Base-by-base conservation (phyloP, 148 eudicot genomes). In the Cornus suecica region DNA sequence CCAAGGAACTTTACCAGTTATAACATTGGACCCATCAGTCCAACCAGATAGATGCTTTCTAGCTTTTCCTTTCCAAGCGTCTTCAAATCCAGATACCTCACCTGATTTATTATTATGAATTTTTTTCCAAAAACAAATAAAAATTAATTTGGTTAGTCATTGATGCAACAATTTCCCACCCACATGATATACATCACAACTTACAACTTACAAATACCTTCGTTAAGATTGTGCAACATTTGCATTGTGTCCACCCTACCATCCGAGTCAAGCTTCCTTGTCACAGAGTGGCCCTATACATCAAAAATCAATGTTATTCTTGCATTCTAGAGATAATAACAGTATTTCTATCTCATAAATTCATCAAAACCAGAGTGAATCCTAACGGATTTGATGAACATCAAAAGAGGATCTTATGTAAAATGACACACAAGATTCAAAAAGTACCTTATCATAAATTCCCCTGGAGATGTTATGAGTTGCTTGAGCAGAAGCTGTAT, bases 181-280 rank as follows among this genome's bases (percentile, higher is more conserved):
- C 13, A 37, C 18, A 52, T 28, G 24, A 34, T 61, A 26, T 61
- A 26, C 13, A 34, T 69, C 63, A 16, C 58, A 74, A 61, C 30
- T 23, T 6, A 15, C 6, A 58, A n/a, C 62, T 4, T 58, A 2
- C 5, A 22, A 58, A n/a, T 83, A 88, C 99, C 90, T 92, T 92
- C 90, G 72, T 89, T 74, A 58, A 95, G 84, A 76, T 95, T 95
- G 79, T 91, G 99, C 80, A 92, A 72, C 64, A 86, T 86, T 80
- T 95, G 94, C 87, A 83, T 87, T 28, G 91, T 87, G 72, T 90
- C 93, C 77, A 95, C 97, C 74, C 73, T 84, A 64, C 99, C 97
- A 86, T 89, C 99, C 65, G 99, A 90, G 54, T 86, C 82, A 72
- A 92, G 86, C 75, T 95, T 95, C 88, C 97, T 88, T 65, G 89